Conservation (phyloP, 2,329 filamentous ascomycete species). For the Botrytis elliptica region DNA sequence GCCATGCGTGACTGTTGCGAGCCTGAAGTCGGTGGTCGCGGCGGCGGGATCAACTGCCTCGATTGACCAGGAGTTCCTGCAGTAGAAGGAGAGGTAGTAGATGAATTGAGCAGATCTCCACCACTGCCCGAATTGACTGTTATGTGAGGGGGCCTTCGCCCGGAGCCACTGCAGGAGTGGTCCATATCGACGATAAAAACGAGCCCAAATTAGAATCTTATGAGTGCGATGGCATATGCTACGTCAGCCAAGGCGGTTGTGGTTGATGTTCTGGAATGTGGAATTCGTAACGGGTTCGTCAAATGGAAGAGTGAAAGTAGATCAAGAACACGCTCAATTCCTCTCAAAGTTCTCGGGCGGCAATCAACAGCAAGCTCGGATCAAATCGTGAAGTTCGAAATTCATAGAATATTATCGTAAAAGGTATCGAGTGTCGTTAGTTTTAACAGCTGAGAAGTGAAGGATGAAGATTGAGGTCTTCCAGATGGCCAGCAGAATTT, state of each 20-base stretch:
- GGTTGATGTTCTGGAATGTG: conserved; percentile 14
- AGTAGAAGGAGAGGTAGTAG: conserved; percentile 41
- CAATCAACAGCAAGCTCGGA: background rate
- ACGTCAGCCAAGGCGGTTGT: conserved; percentile 11
- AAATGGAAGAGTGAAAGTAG: conserved; percentile 10
- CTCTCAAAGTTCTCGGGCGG: background rate
- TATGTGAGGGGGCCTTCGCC: conserved; percentile 53
- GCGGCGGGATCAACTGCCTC: conserved; percentile 36
- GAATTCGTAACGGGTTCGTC: background rate
- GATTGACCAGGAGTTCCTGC: conserved; percentile 32
- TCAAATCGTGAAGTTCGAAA: background rate
- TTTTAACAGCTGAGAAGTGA: background rate
- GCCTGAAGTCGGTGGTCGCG: conserved; percentile 22
- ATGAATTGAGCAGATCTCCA: conserved; percentile 46
- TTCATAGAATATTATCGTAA: background rate
- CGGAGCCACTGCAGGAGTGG: conserved; percentile 20
- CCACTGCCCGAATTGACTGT: conserved; percentile 59
- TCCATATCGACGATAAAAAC: conserved; percentile 13
- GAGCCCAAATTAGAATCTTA: conserved; percentile 4
- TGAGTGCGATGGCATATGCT: conserved; percentile 13
- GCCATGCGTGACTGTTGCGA: conserved; percentile 23
- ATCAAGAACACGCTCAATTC: conserved; percentile 6
- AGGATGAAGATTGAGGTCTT: conserved; percentile 1
- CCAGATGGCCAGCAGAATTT: background rate
- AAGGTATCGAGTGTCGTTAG: background rate